Percentiles rank a stretch among this genome's conserved stretches.
These are phyloP conservation scores for Cornus suecica DNA, from an alignment of 148 eudicot genomes.

Conservation along the genomic window DNA sequence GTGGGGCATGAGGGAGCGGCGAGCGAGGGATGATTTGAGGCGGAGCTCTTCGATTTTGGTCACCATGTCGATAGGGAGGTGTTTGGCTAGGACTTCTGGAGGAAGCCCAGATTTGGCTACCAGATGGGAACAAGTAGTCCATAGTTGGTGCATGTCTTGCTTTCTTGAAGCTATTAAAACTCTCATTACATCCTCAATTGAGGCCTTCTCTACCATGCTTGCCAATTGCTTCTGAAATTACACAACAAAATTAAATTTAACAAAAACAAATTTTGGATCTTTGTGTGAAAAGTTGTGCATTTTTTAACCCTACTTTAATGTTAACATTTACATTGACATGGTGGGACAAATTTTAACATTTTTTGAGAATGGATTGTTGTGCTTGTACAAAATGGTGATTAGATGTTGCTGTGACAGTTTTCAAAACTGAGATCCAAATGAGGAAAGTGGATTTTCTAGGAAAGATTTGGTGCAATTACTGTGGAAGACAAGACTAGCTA, in stretches of 20 bases:
- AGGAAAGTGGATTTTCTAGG: conserved; percentile 30
- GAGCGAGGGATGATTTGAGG: conserved; percentile 54
- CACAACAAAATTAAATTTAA: too few species aligned
- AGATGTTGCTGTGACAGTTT: conserved; percentile 14
- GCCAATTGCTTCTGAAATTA: conserved; percentile 87
- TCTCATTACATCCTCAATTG: conserved; percentile 97
- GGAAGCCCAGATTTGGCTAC: conserved; percentile 93
- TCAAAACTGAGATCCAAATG: conserved; percentile 19
- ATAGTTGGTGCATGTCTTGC: conserved; percentile 90
- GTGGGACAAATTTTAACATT: neutral
- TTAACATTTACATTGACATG: neutral
- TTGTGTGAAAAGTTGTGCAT: too few species aligned
- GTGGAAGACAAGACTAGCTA: conserved; percentile 67
- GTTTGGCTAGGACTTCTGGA: conserved; percentile 82
- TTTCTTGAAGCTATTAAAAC: conserved; percentile 88
- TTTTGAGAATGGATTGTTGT: neutral
- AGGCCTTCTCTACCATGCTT: conserved; percentile 91
- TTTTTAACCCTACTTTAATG: neutral
- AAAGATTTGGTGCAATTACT: conserved; percentile 31
- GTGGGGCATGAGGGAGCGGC: conserved; percentile 51
- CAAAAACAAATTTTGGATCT: neutral
- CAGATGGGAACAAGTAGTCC: conserved; percentile 86
- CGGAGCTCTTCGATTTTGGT: conserved; percentile 88
- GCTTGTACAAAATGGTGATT: conserved; percentile 8
- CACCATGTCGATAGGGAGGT: conserved; percentile 79